Percentiles rank a stretch among this genome's conserved stretches.
Evolutionary conservation across 1,284 basidiomycete genomes (phyloP).

Genomic region (Malassezia japonica): DNA sequence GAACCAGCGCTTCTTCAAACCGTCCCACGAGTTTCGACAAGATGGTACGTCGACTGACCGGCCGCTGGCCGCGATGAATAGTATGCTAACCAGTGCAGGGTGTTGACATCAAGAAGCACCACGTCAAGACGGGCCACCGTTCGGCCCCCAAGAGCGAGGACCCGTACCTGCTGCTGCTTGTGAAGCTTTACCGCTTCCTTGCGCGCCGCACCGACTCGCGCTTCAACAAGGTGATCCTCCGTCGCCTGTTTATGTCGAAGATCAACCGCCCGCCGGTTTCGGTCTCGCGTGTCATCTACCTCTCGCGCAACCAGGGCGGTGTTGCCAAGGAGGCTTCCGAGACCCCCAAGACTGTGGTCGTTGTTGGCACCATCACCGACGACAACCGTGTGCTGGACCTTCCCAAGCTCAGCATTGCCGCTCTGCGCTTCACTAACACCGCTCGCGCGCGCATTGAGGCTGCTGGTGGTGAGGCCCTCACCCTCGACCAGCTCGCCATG

Average conservation of each 20-base stretch:
- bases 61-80: not conserved
- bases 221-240: slow-evolving; percentile 98
- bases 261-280: slow-evolving; percentile 95
- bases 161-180: slow-evolving; percentile 92
- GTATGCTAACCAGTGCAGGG: slow-evolving; percentile 56
- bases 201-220: slow-evolving; percentile 88
- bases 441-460: slow-evolving; percentile 90
- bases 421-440: slow-evolving; percentile 83
- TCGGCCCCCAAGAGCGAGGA: slow-evolving; percentile 97
- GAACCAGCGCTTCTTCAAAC: slow-evolving; percentile 12
- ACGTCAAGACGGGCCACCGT: slow-evolving; percentile 96
- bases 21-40: slow-evolving; percentile 15
- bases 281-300: slow-evolving; percentile 45
- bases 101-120: slow-evolving; percentile 94
- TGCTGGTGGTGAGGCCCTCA: slow-evolving; percentile 87
- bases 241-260: slow-evolving; percentile 92
- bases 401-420: slow-evolving; percentile 87
- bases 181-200: slow-evolving; percentile 99
- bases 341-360: slow-evolving; percentile 67
- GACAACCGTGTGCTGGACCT: slow-evolving; percentile 78
- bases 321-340: slow-evolving; percentile 44
- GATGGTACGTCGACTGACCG: slow-evolving; percentile 20
- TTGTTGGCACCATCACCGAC: slow-evolving; percentile 88
- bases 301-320: slow-evolving; percentile 45
- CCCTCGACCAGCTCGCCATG: slow-evolving; percentile 91